These are phyloP conservation scores for Ambrosiella beaveri DNA, from an alignment of 2,329 filamentous ascomycete species.

Conservation along the genomic window DNA sequence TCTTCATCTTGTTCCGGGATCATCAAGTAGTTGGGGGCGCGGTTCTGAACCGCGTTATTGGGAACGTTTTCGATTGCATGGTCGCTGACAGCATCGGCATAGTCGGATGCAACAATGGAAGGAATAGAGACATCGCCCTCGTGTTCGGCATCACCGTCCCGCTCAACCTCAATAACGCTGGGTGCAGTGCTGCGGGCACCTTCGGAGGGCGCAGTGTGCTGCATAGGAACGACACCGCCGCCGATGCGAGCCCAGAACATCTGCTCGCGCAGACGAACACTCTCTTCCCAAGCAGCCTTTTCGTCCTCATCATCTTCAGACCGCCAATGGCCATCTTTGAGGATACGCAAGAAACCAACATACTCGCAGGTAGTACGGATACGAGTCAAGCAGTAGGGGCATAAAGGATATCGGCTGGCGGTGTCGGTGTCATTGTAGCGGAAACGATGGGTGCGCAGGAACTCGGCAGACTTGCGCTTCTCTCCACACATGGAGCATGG, in stretches of 20 bases:
- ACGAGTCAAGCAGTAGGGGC: conserved; percentile 68
- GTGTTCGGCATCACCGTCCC: not conserved
- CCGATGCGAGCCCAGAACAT: conserved; percentile 96
- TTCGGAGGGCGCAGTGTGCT: not conserved
- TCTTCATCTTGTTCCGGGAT: not conserved
- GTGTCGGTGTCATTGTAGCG: conserved; percentile 72
- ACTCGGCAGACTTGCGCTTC: conserved; percentile 48
- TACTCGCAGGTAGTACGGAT: conserved; percentile 85
- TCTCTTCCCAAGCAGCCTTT: conserved; percentile 86
- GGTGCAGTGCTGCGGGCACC: conserved; percentile 18
- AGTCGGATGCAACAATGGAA: conserved; percentile 7
- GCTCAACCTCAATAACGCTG: conserved; percentile 17
- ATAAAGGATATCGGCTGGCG: conserved; percentile 78
- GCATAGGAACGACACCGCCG: conserved; percentile 66
- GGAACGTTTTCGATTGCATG: not conserved
- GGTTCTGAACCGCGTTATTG: not conserved
- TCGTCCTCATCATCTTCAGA: conserved; percentile 70
- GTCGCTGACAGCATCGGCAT: not conserved
- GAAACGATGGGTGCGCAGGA: conserved; percentile 73
- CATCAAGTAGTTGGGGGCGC: not conserved
- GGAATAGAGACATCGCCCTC: conserved; percentile 15
- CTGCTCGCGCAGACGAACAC: conserved; percentile 70
- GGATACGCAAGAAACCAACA: conserved; percentile 73
- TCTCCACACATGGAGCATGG: conserved; percentile 86
- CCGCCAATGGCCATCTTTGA: conserved; percentile 84